Percentiles rank a stretch among this genome's conserved stretches.
phyloP scores from a whole-genome alignment of 2,329 filamentous ascomycete genomes.

The Dactylonectria estremocensis region DNA sequence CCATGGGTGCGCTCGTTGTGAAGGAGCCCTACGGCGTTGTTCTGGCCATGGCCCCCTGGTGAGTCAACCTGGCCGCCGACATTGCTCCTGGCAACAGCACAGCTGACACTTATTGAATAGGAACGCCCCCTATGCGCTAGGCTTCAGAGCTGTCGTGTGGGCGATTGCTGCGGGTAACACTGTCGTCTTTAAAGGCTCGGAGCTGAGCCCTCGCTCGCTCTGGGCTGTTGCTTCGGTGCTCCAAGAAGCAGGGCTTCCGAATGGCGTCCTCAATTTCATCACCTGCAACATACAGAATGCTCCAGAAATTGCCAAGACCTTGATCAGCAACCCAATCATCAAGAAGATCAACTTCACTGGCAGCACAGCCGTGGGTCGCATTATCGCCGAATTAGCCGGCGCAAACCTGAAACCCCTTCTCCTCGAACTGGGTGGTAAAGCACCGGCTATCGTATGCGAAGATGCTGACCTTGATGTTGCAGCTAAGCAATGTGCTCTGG shows the following conservation, averaged over 20 bases:
- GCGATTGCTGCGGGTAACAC: conserved; percentile 30
- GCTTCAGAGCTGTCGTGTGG: conserved; percentile 19
- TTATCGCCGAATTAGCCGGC: conserved; percentile 55
- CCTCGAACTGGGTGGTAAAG: conserved; percentile 66
- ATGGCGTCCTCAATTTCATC: conserved; percentile 59
- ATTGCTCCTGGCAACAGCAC: conserved; percentile 28
- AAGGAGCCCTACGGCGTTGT: conserved; percentile 50
- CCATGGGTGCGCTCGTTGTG: conserved; percentile 69
- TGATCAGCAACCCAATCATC: conserved; percentile 53
- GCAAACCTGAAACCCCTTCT: conserved; percentile 60
- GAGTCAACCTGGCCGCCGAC: conserved; percentile 25
- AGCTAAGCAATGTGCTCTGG: conserved; percentile 46
- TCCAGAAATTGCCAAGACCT: conserved; percentile 50
- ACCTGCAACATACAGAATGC: conserved; percentile 52
- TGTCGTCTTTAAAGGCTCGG: conserved; percentile 50
- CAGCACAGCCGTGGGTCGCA: conserved; percentile 54
- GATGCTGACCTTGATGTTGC: conserved; percentile 63
- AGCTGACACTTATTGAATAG: conserved; percentile 42
- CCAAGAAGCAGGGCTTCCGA: conserved; percentile 58
- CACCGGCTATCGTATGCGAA: conserved; percentile 58
- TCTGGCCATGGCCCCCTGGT: conserved; percentile 52
- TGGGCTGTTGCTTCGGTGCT: conserved; percentile 54
- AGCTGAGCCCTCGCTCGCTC: conserved; percentile 51
- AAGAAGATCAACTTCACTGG: conserved; percentile 32
- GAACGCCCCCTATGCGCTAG: conserved; percentile 26